Evolutionary conservation across 192 early-diverging fungal genomes (phyloP), one percentile per base, ranked within the genome.

Genomic region (Spizellomyces sp.): DNA sequence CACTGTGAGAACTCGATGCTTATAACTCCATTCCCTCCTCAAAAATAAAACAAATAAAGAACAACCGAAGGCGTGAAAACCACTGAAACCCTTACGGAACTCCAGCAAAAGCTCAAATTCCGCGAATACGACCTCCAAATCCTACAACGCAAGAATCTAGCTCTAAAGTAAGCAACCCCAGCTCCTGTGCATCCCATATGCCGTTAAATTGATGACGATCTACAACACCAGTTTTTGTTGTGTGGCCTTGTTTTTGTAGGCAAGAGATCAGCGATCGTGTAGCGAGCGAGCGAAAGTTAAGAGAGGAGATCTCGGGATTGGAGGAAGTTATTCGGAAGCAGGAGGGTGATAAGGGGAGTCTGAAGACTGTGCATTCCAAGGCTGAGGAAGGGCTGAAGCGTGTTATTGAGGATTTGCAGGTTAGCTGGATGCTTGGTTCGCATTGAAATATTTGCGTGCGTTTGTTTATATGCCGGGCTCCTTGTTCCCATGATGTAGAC

Each of bases 121-220:
- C 67, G 77, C 6, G 83, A 84, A n/a, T 70, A 84, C 22, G 83
- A 84, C 75, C 41, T 81, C 21, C 76, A 84, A 54, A 73, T 84
- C 48, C 64, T 80, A 12, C 75, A 82, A 55, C 66, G 75, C 47
- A 84, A 79, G 54, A 84, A 82, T 48, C 73, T 84, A 14, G 58
- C 62, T 4, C 62, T 84, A 12, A 84, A 84, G 80, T 81, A 67
- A 46, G 74, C 3, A 36, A 36, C 27, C 27, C 27, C 27, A 36
- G 27, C 27, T 36, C 27, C 27, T 36, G 27, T 36, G 27, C 27
- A 36, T 36, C 27, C 27, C 27, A 36, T 36, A 36, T 36, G 27
- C 27, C 27, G 52, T 54, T 54, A 54, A 54, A 17, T 41, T 42
- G 50, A 66, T 58, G 62, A 57, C n/a, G 52, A 62, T 36, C 27